Percentiles rank a stretch among this genome's conserved stretches.
Conservation (phyloP, 805 yeast species). For the Starmerella etchellsii region DNA sequence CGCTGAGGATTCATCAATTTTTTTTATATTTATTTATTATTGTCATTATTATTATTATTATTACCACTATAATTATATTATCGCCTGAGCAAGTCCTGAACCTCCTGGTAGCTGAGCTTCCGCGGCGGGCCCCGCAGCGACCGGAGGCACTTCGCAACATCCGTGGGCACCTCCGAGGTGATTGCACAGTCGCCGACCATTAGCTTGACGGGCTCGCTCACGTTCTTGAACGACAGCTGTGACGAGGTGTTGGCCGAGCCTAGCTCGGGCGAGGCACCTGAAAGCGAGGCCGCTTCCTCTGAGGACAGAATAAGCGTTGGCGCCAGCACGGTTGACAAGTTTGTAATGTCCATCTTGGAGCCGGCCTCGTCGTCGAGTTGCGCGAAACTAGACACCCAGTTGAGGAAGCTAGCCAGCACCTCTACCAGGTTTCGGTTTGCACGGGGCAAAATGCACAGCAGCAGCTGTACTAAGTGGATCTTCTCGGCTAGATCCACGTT, state of each 20-base stretch:
- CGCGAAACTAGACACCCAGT: conserved; percentile 93
- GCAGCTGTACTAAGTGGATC: conserved; percentile 36
- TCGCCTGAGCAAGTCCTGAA: conserved; percentile 5
- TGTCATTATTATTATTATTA: not conserved
- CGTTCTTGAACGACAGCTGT: conserved; percentile 46
- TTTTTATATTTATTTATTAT: conserved; percentile 6
- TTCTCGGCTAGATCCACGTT: conserved; percentile 22
- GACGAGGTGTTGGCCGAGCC: not conserved
- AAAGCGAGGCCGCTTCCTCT: conserved; percentile 25
- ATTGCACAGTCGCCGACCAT: conserved; percentile 73
- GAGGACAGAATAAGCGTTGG: conserved; percentile 73
- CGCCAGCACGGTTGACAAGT: conserved; percentile 86
- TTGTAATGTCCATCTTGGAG: conserved; percentile 92
- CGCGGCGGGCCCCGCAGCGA: conserved; percentile 11
- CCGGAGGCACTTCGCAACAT: conserved; percentile 29
- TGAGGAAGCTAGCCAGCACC: conserved; percentile 69
- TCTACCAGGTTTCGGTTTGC: conserved; percentile 75
- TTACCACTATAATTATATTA: too few species aligned
- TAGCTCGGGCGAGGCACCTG: not conserved
- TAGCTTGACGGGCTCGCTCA: conserved; percentile 79
- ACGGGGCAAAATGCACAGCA: conserved; percentile 67
- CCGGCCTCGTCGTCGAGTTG: conserved; percentile 66
- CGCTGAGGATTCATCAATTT: not conserved
- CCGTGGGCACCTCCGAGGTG: conserved; percentile 62
- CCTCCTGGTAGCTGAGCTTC: conserved; percentile 3